These are phyloP conservation scores for Epichloe typhina DNA, from an alignment of 2,329 filamentous ascomycete genomes.

Conservation along the genomic window DNA sequence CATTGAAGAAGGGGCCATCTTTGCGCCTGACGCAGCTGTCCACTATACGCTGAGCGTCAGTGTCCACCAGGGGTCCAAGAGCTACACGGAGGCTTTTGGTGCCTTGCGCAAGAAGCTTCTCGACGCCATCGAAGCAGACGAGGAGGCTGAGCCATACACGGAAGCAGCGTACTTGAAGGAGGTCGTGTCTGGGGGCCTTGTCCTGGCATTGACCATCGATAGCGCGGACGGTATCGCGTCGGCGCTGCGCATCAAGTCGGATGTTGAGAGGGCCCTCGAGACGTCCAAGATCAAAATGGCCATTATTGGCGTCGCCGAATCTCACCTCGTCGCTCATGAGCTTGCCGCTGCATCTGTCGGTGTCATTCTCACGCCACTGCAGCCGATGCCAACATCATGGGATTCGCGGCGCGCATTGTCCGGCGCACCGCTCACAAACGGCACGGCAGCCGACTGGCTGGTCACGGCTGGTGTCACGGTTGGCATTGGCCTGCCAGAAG, in stretches of 20 bases:
- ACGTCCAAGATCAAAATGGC: slow-evolving; percentile 33
- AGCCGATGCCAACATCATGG: slow-evolving; percentile 42
- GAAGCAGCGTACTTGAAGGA: slow-evolving; percentile 37
- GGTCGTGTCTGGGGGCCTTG: slow-evolving; percentile 39
- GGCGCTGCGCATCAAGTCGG: slow-evolving; percentile 43
- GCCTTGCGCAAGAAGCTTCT: slow-evolving; percentile 40
- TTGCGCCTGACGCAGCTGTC: slow-evolving; percentile 38
- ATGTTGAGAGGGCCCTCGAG: slow-evolving; percentile 33
- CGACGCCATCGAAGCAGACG: slow-evolving; percentile 27
- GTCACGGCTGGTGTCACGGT: slow-evolving; percentile 44
- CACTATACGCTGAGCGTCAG: slow-evolving; percentile 42
- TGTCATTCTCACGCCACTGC: slow-evolving; percentile 47
- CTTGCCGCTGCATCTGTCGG: slow-evolving; percentile 42
- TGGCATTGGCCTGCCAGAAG: slow-evolving; percentile 46
- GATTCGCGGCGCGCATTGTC: slow-evolving; percentile 48
- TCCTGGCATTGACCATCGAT: slow-evolving; percentile 46
- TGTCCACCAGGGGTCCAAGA: slow-evolving; percentile 25
- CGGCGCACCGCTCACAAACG: slow-evolving; percentile 53
- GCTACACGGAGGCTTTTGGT: slow-evolving; percentile 42
- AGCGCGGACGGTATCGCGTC: slow-evolving; percentile 50
- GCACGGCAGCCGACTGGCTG: slow-evolving; percentile 45
- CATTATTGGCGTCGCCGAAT: slow-evolving; percentile 50
- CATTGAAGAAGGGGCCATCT: slow-evolving; percentile 36
- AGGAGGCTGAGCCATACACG: slow-evolving; percentile 26
- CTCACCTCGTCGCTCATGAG: slow-evolving; percentile 43